phyloP scores from a whole-genome alignment of 768 basidiomycete genomes.

The Flagelloscypha sp. region DNA sequence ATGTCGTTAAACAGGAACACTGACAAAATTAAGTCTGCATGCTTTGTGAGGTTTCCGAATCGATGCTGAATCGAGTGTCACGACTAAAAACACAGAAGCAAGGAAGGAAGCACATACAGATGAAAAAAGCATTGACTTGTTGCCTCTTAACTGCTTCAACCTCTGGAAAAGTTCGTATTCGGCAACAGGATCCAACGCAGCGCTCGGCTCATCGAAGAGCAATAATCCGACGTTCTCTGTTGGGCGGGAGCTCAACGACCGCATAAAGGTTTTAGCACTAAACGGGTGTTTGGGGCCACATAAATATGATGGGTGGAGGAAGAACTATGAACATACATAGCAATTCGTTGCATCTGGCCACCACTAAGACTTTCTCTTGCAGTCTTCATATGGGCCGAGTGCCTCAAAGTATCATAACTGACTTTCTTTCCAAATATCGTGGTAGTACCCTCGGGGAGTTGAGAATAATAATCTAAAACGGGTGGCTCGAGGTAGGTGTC shows the following conservation, averaged over 20 bases:
- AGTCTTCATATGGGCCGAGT: constrained; percentile 21
- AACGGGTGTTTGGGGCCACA: too few relatives aligned
- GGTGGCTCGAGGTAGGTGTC: constrained; percentile 40
- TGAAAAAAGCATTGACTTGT: constrained; percentile 46
- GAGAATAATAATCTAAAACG: constrained; percentile 37
- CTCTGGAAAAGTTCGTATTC: constrained; percentile 44
- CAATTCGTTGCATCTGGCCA: constrained; percentile 38
- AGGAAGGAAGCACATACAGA: too few relatives aligned
- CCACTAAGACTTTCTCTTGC: constrained; percentile 30
- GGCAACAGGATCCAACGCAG: constrained; percentile 36
- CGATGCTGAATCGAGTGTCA: too few relatives aligned
- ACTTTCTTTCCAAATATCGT: constrained; percentile 36
- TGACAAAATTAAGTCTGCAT: constrained; percentile 64
- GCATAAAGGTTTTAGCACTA: constrained; percentile 34
- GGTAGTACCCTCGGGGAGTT: constrained; percentile 36
- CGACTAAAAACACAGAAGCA: too few relatives aligned
- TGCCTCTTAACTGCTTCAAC: constrained; percentile 33
- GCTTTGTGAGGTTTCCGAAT: constrained; percentile 60
- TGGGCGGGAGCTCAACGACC: constrained; percentile 21
- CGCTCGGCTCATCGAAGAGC: constrained; percentile 37
- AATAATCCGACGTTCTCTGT: constrained; percentile 28
- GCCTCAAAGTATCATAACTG: constrained; percentile 27
- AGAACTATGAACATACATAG: constrained; percentile 38
- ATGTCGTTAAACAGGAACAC: constrained; percentile 10
- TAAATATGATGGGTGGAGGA: too few relatives aligned